Evolutionary conservation across 2,329 filamentous ascomycete species (phyloP).

Genomic region (Lithohypha guttulata): DNA sequence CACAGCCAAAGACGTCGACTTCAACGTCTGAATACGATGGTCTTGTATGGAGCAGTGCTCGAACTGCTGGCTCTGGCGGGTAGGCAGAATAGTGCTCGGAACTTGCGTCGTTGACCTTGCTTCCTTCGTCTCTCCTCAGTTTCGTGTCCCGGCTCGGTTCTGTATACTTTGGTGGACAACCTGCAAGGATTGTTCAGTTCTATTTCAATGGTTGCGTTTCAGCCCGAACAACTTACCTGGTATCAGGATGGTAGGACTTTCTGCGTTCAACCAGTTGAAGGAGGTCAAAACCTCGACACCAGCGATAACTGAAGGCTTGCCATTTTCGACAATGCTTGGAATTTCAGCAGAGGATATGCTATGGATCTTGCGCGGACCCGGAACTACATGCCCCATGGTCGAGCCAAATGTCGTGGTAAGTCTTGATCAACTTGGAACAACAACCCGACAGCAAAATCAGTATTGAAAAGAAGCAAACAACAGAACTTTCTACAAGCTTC

Average conservation of each 20-base stretch:
- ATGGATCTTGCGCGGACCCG: no score
- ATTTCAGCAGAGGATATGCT: no score
- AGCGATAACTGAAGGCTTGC: no score
- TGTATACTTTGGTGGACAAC: no score
- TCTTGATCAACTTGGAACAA: no score
- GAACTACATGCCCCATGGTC: no score
- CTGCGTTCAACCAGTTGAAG: constrained; percentile 40
- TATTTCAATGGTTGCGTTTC: background rate
- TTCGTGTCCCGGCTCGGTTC: no score
- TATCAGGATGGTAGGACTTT: constrained; percentile 32
- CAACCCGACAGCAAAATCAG: no score
- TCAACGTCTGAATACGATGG: constrained; percentile 25
- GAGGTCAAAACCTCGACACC: constrained; percentile 37
- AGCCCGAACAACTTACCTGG: constrained; percentile 35
- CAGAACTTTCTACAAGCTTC: no score
- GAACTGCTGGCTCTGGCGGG: constrained; percentile 14
- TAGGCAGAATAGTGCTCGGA: background rate
- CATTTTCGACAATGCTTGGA: no score
- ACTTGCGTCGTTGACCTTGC: background rate
- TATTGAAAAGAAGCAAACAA: no score
- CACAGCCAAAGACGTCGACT: constrained; percentile 50
- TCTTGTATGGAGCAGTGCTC: constrained; percentile 27
- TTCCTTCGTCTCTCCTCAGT: background rate
- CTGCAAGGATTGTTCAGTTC: background rate
- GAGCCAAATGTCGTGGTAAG: no score